A percentile compares a stretch with the other conserved stretches of the same genome.
Evolutionary conservation across 768 basidiomycete species (phyloP).

Genomic region (Fomitopsis pulvina): DNA sequence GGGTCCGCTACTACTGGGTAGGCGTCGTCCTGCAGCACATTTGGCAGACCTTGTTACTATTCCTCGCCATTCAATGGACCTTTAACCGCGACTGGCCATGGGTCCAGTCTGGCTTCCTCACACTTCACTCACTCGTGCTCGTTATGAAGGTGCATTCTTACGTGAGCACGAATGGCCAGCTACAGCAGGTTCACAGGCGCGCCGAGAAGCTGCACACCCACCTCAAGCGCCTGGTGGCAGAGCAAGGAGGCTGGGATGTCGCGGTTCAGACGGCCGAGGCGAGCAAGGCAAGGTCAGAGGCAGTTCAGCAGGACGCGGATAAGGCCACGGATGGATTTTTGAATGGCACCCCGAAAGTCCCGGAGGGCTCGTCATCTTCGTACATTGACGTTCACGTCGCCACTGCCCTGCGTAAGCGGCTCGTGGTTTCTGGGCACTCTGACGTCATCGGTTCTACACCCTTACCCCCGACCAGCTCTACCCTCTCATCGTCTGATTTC

Average conservation of each 20-base stretch:
- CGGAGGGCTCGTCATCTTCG: constrained; percentile 42
- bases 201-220: constrained; percentile 35
- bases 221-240: constrained; percentile 41
- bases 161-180: constrained; percentile 79
- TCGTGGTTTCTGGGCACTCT: constrained; percentile 19
- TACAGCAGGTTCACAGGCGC: constrained; percentile 48
- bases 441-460: neutral
- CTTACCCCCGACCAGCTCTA: constrained; percentile 2
- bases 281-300: constrained; percentile 16
- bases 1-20: constrained; percentile 75
- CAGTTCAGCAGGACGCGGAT: neutral
- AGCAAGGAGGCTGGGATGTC: constrained; percentile 61
- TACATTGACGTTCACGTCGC: constrained; percentile 50
- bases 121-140: constrained; percentile 82
- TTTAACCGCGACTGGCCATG: constrained; percentile 95
- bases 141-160: constrained; percentile 98
- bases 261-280: constrained; percentile 46
- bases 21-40: constrained; percentile 77
- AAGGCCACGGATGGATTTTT: neutral
- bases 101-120: constrained; percentile 92
- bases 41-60: constrained; percentile 70
- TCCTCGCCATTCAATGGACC: constrained; percentile 78
- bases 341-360: constrained; percentile 36
- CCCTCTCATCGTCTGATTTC: neutral
- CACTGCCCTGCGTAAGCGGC: constrained; percentile 49